phyloP scores from a whole-genome alignment of 192 early-diverging fungal species.

The Rhizophagus prolifer region DNA sequence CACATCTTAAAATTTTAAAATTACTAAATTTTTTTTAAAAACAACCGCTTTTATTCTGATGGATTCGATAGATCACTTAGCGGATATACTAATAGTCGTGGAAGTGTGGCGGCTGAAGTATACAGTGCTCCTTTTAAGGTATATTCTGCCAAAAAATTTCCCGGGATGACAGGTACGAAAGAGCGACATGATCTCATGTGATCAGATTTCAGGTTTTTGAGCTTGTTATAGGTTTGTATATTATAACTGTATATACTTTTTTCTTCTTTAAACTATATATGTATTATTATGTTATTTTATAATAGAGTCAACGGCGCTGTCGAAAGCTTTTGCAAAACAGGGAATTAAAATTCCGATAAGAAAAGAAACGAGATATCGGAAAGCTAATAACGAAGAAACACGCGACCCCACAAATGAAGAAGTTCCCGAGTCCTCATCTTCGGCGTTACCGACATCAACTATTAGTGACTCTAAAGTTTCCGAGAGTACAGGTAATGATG shows the following conservation, averaged over 20 bases:
- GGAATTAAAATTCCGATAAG: slow-evolving; percentile 80
- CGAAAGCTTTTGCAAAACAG: slow-evolving; percentile 70
- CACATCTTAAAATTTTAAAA: no score
- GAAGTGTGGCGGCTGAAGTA: slow-evolving; percentile 45
- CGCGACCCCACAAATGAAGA: neutral
- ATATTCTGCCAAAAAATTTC: slow-evolving; percentile 76
- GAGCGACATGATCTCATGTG: no score
- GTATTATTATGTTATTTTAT: neutral
- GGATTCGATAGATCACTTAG: slow-evolving; percentile 10
- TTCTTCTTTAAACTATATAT: slow-evolving; percentile 21
- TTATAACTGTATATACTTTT: neutral
- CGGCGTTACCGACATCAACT: neutral
- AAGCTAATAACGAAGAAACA: neutral
- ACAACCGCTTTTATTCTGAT: neutral
- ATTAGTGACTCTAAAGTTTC: neutral
- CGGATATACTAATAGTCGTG: slow-evolving; percentile 31
- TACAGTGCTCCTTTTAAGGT: slow-evolving; percentile 69
- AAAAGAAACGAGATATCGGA: slow-evolving; percentile 44
- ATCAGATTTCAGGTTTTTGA: slow-evolving; percentile 11
- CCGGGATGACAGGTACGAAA: slow-evolving; percentile 66
- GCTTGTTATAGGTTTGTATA: neutral
- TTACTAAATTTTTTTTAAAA: slow-evolving; percentile 22
- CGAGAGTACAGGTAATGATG: neutral
- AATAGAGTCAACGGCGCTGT: slow-evolving; percentile 69
- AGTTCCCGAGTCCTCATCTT: neutral